A percentile compares a stretch with the other conserved stretches of the same genome.
phyloP scores from a whole-genome alignment of 768 basidiomycete genomes.

The Cystobasidium ongulense region DNA sequence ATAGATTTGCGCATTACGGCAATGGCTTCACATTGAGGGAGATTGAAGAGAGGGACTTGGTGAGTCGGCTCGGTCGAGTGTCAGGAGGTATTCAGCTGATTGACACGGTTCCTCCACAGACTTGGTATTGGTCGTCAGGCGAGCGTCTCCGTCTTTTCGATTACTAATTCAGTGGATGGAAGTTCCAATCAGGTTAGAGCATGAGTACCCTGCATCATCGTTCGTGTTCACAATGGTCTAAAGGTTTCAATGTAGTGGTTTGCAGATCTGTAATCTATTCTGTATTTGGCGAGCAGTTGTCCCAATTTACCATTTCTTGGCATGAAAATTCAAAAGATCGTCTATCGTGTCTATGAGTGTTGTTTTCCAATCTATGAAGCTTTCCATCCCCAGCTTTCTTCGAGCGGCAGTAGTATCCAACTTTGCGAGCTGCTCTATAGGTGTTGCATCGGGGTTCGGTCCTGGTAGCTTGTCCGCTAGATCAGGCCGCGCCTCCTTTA shows the following conservation, averaged over 20 bases:
- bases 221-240: too few relatives aligned
- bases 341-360: constrained; percentile 36
- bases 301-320: constrained; percentile 35
- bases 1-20: constrained; percentile 32
- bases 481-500: constrained; percentile 11
- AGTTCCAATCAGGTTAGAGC: neutral
- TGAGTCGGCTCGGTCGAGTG: neutral
- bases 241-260: too few relatives aligned
- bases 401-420: constrained; percentile 35
- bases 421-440: constrained; percentile 27
- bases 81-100: neutral
- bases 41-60: constrained; percentile 26
- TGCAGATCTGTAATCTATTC: too few relatives aligned
- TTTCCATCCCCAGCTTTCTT: constrained; percentile 30
- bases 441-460: constrained; percentile 11
- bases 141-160: constrained; percentile 20
- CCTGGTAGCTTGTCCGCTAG: constrained; percentile 34
- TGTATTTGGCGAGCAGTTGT: too few relatives aligned
- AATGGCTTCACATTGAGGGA: constrained; percentile 30
- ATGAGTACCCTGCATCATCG: neutral
- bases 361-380: constrained; percentile 34
- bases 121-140: constrained; percentile 24
- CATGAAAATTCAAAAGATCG: constrained; percentile 32
- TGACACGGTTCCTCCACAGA: neutral
- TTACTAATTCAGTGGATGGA: neutral